These are phyloP conservation scores for Papilionanthe hybrid DNA, from an alignment of 116 monocot genomes.

Conservation along the genomic window DNA sequence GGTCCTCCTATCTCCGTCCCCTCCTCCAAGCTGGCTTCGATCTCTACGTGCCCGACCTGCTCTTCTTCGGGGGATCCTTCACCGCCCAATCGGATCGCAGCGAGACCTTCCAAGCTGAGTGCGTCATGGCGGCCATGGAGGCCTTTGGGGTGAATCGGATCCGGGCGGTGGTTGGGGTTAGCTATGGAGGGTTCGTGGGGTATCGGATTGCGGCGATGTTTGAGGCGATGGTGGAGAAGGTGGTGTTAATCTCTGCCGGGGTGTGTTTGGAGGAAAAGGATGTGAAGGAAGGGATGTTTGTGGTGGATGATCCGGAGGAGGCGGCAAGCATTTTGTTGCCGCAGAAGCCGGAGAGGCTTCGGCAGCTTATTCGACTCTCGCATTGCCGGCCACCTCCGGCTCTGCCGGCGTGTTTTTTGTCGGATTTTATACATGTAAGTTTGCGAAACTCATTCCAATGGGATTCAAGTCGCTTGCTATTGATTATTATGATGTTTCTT, in stretches of 20 bases:
- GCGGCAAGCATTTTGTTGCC: constrained; percentile 65
- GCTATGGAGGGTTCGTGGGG: constrained; percentile 93
- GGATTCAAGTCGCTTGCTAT: too few relatives aligned
- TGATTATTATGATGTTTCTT: too few relatives aligned
- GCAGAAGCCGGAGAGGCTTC: constrained; percentile 66
- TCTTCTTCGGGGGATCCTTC: constrained; percentile 75
- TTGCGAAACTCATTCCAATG: background rate
- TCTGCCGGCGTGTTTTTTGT: constrained; percentile 67
- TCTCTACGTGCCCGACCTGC: constrained; percentile 67
- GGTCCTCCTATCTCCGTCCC: constrained; percentile 40
- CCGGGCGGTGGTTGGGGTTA: constrained; percentile 60
- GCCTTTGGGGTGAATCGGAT: constrained; percentile 37
- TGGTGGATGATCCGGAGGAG: constrained; percentile 52
- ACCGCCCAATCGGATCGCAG: constrained; percentile 51
- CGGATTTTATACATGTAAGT: constrained; percentile 73
- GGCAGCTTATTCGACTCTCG: constrained; percentile 56
- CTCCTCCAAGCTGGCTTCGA: constrained; percentile 52
- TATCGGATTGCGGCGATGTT: constrained; percentile 71
- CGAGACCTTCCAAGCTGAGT: constrained; percentile 75
- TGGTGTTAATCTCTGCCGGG: constrained; percentile 69
- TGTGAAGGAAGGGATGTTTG: constrained; percentile 60
- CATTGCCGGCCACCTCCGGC: constrained; percentile 46
- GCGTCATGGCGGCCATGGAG: constrained; percentile 53
- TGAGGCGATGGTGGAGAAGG: constrained; percentile 54
- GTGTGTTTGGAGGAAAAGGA: constrained; percentile 85